Base-by-base conservation (phyloP, 2,329 filamentous ascomycete genomes). In the Penicillium sumatraense region DNA sequence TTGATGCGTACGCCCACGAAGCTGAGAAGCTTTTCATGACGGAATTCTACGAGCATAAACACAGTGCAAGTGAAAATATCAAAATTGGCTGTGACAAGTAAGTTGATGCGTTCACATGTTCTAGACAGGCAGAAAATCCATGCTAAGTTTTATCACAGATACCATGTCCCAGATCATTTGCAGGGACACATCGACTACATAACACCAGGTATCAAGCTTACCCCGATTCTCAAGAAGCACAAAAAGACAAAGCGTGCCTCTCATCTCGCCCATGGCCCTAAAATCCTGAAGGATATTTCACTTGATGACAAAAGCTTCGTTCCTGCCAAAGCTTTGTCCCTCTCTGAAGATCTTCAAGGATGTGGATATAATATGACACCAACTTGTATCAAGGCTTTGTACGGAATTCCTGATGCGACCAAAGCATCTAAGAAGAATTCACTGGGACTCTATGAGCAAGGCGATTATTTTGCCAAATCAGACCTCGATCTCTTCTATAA, bases 351-450 rank as follows among this genome's bases (percentile, higher is more conserved):
- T 49, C 66, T 78, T 11, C 60, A 68, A 38, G 67, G 67, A 36
- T 88, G 85, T 64, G 79, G 83, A 60, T 69, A 71, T 13, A 78
- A 81, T 63, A 84, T 87, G 59, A 86, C 83, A 0, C 82, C 83
- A 0, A 77, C 78, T 38, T 87, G 85, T 61, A 75, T 85, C 48
- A 76, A 77, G 40, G 77, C 80, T 5, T 70, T 83, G 18, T 83
- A 81, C 61, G 64, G 72, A 3, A 76, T 79, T 47, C 76, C 81
- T 14, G 61, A 73, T 13, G 76, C 75, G 13, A 69, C 65, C 3
- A 69, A 69, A 7, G 67, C 72, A 16, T 64, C 69, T 23, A 60
- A 74, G 14, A 77, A 78, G 66, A 85, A 85, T 64, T 77, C 73
- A 21, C 77, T 80, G 42, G 82, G 80, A 33, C 78, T 85, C 40